phyloP scores from a whole-genome alignment of 305 asterid species.

The Vinca major region DNA sequence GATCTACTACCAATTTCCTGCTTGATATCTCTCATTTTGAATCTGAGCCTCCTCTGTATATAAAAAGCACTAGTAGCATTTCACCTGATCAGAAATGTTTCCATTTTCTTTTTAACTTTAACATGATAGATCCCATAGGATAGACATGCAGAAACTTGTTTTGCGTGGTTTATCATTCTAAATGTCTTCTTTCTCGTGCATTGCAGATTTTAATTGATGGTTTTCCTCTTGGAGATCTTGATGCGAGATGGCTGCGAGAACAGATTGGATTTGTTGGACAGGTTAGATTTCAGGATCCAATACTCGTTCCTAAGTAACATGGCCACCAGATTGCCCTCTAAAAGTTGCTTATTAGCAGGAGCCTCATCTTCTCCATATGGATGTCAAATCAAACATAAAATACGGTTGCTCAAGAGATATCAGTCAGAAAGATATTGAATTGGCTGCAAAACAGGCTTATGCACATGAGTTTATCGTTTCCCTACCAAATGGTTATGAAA shows the following conservation, averaged over 20 bases:
- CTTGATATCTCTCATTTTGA: not conserved
- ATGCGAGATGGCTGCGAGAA: constrained; percentile 75
- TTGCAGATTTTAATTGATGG: constrained; percentile 71
- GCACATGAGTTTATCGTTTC: constrained; percentile 80
- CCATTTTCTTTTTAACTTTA: not conserved
- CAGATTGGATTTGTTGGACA: constrained; percentile 94
- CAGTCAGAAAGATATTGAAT: constrained; percentile 62
- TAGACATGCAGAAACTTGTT: not conserved
- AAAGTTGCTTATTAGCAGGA: constrained; percentile 37
- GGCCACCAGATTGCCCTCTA: constrained; percentile 31
- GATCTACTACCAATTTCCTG: not conserved
- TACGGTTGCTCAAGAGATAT: constrained; percentile 71
- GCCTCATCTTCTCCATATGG: constrained; percentile 85
- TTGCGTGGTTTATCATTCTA: not conserved
- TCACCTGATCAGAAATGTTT: not conserved
- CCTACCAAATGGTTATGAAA: constrained; percentile 77
- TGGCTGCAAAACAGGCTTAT: constrained; percentile 83
- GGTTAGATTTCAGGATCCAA: constrained; percentile 27
- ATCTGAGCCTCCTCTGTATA: not conserved
- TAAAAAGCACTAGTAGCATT: not conserved
- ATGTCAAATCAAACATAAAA: constrained; percentile 71
- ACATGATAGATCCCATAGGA: not conserved
- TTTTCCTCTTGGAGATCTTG: constrained; percentile 50
- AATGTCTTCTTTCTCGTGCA: constrained; percentile 10
- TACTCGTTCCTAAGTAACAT: not conserved